Evolutionary conservation across 371 early-diverging fungal genomes (phyloP).

Genomic region (Coemansia sp.): DNA sequence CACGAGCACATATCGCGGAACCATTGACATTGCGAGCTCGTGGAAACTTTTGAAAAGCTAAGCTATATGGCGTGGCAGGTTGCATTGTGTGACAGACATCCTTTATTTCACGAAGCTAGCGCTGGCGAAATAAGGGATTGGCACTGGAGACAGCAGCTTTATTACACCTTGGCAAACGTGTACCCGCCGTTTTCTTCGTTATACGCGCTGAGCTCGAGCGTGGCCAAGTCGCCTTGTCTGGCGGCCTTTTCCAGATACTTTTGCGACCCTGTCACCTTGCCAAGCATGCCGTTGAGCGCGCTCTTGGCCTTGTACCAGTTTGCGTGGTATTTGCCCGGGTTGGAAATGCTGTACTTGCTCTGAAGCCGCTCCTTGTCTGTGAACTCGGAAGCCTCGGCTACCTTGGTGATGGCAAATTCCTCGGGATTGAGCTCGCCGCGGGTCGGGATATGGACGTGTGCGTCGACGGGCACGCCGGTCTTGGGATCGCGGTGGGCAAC

Average conservation of each 20-base stretch:
- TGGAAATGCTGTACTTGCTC: slow-evolving; percentile 32
- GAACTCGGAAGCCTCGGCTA: background rate
- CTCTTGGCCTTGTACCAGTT: slow-evolving; percentile 45
- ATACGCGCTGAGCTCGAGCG: slow-evolving; percentile 38
- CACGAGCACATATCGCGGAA: background rate
- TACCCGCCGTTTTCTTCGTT: slow-evolving; percentile 32
- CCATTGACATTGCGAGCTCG: slow-evolving; percentile 15
- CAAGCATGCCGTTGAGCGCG: slow-evolving; percentile 17
- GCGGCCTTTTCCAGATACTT: slow-evolving; percentile 27
- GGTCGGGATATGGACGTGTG: slow-evolving; percentile 33
- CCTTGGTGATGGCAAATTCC: slow-evolving; percentile 15
- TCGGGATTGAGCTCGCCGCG: slow-evolving; percentile 41
- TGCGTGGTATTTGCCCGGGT: slow-evolving; percentile 45
- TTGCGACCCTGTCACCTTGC: slow-evolving; percentile 28
- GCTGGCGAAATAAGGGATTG: slow-evolving; percentile 4
- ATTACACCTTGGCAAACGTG: slow-evolving; percentile 29
- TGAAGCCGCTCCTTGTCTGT: slow-evolving; percentile 17
- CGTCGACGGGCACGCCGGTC: slow-evolving; percentile 34
- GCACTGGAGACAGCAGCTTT: background rate
- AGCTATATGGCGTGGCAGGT: background rate
- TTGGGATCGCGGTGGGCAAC: slow-evolving; percentile 45
- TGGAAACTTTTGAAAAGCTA: slow-evolving; percentile 4
- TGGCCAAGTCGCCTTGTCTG: slow-evolving; percentile 33
- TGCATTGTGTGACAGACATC: too few species aligned
- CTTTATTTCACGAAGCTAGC: background rate